Conservation (phyloP, 495 filamentous ascomycete genomes). For the Tuber indicum region DNA sequence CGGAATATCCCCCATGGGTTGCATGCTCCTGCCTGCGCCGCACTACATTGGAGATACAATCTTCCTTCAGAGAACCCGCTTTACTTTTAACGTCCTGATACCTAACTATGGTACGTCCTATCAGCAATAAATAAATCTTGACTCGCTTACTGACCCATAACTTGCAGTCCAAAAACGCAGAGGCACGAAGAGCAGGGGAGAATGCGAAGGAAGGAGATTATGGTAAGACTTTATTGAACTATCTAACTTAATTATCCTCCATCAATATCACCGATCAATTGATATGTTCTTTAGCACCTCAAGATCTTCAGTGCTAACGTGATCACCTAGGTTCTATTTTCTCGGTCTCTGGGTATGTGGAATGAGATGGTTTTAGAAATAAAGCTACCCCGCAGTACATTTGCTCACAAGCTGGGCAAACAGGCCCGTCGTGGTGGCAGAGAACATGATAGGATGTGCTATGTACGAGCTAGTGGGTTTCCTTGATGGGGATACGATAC, state of each 20-base stretch:
- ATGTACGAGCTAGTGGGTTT: constrained; percentile 92
- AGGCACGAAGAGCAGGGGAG: constrained; percentile 44
- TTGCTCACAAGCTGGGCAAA: constrained; percentile 29
- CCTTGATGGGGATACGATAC: background rate
- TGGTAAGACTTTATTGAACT: constrained; percentile 46
- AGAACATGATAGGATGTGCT: constrained; percentile 97
- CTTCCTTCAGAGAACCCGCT: background rate
- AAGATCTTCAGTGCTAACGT: constrained; percentile 11
- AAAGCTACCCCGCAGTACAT: constrained; percentile 47
- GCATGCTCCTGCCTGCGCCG: background rate
- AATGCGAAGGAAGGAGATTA: constrained; percentile 51
- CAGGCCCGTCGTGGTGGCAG: constrained; percentile 92
- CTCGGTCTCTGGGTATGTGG: constrained; percentile 69
- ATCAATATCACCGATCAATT: background rate
- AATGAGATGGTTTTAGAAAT: constrained; percentile 38
- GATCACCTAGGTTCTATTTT: constrained; percentile 58
- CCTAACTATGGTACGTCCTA: background rate
- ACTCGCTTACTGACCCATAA: constrained; percentile 12
- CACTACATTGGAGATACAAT: background rate
- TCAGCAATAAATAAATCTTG: background rate
- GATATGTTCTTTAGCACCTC: constrained; percentile 8
- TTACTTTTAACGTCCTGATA: background rate
- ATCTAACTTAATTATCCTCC: background rate
- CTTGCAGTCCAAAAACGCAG: constrained; percentile 29
- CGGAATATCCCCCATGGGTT: background rate